A percentile compares a stretch with the other conserved stretches of the same genome.
These are phyloP conservation scores for Fraxinus pennsylvanica DNA, from an alignment of 257 asterid genomes.

Conservation along the genomic window DNA sequence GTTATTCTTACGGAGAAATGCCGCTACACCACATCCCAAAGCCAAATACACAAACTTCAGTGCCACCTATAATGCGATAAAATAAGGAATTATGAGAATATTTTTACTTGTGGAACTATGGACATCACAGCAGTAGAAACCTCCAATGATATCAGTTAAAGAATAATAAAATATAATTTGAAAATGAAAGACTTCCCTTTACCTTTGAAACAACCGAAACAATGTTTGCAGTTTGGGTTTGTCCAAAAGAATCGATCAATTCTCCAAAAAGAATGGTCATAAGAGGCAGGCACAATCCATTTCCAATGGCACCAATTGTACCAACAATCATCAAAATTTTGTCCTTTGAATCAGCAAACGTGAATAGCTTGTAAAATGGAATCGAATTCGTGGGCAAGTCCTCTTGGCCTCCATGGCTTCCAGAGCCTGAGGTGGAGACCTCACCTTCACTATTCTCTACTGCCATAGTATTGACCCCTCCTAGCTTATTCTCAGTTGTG, in stretches of 20 bases:
- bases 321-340: slow-evolving; percentile 53
- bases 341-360: slow-evolving; percentile 60
- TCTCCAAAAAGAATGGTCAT: slow-evolving; percentile 60
- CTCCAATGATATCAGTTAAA: not conserved
- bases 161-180: not conserved
- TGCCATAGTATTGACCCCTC: not conserved
- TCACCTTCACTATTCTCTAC: not conserved
- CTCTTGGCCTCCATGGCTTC: not conserved
- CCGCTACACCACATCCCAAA: slow-evolving; percentile 56
- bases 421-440: slow-evolving; percentile 12
- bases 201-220: slow-evolving; percentile 59
- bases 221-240: slow-evolving; percentile 32
- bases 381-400: slow-evolving; percentile 29
- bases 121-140: not conserved
- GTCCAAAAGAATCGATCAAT: slow-evolving; percentile 56
- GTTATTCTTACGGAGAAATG: slow-evolving; percentile 57
- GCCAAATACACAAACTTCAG: slow-evolving; percentile 61
- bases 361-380: slow-evolving; percentile 54
- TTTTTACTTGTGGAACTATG: not conserved
- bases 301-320: slow-evolving; percentile 54
- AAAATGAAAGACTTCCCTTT: not conserved
- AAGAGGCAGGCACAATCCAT: slow-evolving; percentile 49
- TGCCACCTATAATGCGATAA: slow-evolving; percentile 40
- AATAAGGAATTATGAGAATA: not conserved
- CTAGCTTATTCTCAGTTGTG: not conserved